Conservation (phyloP, 1,284 basidiomycete species). For the Cutaneotrichosporon sp. region DNA sequence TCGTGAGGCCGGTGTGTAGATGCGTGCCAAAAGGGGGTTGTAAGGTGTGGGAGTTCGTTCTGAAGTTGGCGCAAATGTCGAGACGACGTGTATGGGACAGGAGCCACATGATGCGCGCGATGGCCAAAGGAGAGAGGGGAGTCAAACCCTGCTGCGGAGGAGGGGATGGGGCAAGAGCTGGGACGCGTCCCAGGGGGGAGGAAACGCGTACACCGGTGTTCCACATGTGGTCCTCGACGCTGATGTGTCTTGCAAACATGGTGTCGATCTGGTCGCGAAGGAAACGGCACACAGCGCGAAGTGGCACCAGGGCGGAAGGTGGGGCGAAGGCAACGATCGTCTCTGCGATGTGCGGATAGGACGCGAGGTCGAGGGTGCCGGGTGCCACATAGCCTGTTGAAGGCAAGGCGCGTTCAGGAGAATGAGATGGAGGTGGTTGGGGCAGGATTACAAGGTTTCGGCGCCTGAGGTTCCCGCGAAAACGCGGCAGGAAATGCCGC, state of each 20-base stretch:
- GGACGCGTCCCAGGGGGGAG: neutral
- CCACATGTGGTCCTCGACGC: neutral
- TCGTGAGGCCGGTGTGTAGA: too few species aligned
- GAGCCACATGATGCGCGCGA: too few species aligned
- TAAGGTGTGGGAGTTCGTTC: too few species aligned
- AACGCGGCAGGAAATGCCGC: neutral
- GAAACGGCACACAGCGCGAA: neutral
- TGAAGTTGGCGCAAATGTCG: too few species aligned
- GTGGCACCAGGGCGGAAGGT: neutral
- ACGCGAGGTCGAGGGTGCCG: neutral
- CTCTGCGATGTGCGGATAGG: neutral
- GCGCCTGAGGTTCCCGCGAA: too few species aligned
- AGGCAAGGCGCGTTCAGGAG: neutral
- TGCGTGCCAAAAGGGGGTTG: too few species aligned
- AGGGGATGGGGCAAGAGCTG: neutral
- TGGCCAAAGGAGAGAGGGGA: too few species aligned
- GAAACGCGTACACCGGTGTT: neutral
- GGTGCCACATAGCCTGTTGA: too few species aligned
- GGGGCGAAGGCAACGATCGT: neutral
- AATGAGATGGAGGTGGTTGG: neutral
- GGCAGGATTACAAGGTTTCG: too few species aligned
- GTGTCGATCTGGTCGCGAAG: neutral
- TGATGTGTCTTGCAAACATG: neutral
- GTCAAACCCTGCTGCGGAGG: too few species aligned
- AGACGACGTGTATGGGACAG: too few species aligned